Conservation (phyloP, 371 early-diverging fungal species). For the Mucor irregularis region DNA sequence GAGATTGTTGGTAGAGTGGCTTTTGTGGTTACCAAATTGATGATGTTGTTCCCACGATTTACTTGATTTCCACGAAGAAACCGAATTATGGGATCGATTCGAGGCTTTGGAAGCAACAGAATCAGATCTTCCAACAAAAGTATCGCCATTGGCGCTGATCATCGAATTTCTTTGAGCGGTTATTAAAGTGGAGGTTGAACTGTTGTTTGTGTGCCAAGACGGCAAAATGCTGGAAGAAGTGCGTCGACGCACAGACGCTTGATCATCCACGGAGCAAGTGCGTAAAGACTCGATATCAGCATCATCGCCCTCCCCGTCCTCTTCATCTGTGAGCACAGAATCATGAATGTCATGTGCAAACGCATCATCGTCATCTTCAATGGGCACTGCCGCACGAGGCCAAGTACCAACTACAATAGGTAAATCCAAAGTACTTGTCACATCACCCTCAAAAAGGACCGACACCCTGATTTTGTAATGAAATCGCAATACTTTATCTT, state of each 20-base stretch:
- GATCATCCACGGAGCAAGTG: constrained; percentile 2
- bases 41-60: constrained; percentile 22
- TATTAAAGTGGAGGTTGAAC: background rate
- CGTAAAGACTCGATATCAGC: constrained; percentile 14
- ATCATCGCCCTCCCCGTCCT: background rate
- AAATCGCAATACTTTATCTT: constrained; percentile 36
- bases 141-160: constrained; percentile 11
- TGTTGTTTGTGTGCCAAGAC: constrained; percentile 12
- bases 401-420: constrained; percentile 50
- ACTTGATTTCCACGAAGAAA: constrained; percentile 32
- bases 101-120: constrained; percentile 19
- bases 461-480: constrained; percentile 38
- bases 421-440: constrained; percentile 25
- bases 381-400: constrained; percentile 48
- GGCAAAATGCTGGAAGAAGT: constrained; percentile 2
- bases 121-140: constrained; percentile 28
- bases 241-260: background rate
- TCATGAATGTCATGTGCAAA: constrained; percentile 12
- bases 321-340: background rate
- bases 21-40: constrained; percentile 7
- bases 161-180: background rate
- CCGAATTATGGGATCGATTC: constrained; percentile 30
- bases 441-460: constrained; percentile 11
- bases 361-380: constrained; percentile 47
- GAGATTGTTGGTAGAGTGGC: constrained; percentile 26